These are phyloP conservation scores for Citrus sp. DNA, from an alignment of 345 rosid genomes.

Conservation along the genomic window DNA sequence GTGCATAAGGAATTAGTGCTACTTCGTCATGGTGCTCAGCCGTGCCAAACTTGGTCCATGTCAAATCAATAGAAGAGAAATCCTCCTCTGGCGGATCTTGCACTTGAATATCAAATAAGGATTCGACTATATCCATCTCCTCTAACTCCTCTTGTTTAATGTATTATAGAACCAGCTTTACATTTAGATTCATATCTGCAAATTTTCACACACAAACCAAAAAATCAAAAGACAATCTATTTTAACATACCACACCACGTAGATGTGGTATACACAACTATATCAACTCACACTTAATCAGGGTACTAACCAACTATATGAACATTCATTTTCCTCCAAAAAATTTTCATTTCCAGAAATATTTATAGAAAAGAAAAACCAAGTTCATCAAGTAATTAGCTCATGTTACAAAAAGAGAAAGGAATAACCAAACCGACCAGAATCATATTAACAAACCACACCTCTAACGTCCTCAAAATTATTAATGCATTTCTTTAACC, in stretches of 20 bases:
- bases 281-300: background rate
- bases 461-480: background rate
- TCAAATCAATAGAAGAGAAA: conserved; percentile 68
- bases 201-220: background rate
- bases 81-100: conserved; percentile 73
- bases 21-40: conserved; percentile 73
- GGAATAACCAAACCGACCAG: background rate
- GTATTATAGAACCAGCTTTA: background rate
- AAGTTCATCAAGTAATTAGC: background rate
- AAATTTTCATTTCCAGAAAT: background rate
- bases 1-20: conserved; percentile 68
- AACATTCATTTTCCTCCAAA: background rate
- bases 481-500: background rate
- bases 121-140: conserved; percentile 53
- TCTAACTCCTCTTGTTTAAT: background rate
- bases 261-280: too few relatives aligned
- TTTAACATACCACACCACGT: background rate
- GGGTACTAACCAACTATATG: background rate
- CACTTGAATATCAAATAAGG: conserved; percentile 50
- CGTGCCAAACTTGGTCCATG: conserved; percentile 81
- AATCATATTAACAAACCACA: background rate
- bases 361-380: background rate
- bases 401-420: background rate
- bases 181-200: conserved; percentile 14
- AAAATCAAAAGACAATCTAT: background rate